Base-by-base conservation (phyloP, 2,329 filamentous ascomycete genomes). In the Fusarium sp. region DNA sequence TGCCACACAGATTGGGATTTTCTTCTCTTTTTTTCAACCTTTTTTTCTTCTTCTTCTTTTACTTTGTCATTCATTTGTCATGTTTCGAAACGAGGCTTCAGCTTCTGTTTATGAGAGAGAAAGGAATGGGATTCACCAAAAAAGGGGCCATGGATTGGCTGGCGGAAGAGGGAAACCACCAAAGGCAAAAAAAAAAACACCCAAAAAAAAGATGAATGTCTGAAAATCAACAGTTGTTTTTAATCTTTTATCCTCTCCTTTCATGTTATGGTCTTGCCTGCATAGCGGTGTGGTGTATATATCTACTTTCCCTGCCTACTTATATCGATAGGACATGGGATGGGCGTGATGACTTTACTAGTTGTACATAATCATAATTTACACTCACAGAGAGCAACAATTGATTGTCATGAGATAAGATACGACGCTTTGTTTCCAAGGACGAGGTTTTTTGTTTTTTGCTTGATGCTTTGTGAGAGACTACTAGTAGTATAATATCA, bases 301-400 rank as follows among this genome's bases (percentile, higher is more conserved):
- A 66, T 61, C 44, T 46, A 60, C 42, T 71, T 31, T 44, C 31
- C 70, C 44, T n/a, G 10, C 44, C 24, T 49, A 51, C 46, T 29
- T 51, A n/a, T 12, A 51, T 51, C 6, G 27, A 51, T 51, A 51
- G 51, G 55, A 42, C 20, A 27, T 20, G 36, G 36, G 64, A 70
- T 51, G 33, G 38, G 59, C 67, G 71, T 63, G 24, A 63, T 36
- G 51, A 69, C 61, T 31, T 51, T 73, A 61, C 64, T 71, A 64
- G 68, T 69, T 72, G 76, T 78, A 78, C 38, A 76, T 78, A 78
- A 78, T 78, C 46, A 71, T 78, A 78, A 78, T 78, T 66, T 29
- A 57, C n/a, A 77, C 64, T 60, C 69, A 75, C 44, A 59, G 65
- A 69, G 44, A 55, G 35, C 33, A 74, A 51, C 33, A 46, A 66